A percentile compares a stretch with the other conserved stretches of the same genome.
Conservation (phyloP, 2,329 filamentous ascomycete genomes). For the Colletotrichum graminicola region DNA sequence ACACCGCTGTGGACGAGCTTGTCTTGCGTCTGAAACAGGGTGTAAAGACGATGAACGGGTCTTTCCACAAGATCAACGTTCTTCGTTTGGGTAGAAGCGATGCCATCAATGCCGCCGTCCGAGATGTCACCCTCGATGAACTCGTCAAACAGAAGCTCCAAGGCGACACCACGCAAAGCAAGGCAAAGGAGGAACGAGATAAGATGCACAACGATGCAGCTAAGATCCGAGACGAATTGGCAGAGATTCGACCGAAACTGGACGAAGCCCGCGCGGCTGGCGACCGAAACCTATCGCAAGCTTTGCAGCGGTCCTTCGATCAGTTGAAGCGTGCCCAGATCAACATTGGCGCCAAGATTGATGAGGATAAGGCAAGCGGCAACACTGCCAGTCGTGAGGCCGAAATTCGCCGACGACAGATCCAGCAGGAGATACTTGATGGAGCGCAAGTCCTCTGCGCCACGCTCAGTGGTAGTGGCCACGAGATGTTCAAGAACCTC, state of each 20-base stretch:
- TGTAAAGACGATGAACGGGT: slow-evolving; percentile 81
- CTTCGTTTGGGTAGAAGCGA: slow-evolving; percentile 91
- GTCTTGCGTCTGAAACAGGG: slow-evolving; percentile 93
- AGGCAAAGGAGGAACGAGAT: slow-evolving; percentile 67
- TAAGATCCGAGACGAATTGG: slow-evolving; percentile 81
- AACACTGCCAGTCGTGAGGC: slow-evolving; percentile 85
- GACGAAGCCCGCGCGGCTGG: slow-evolving; percentile 68
- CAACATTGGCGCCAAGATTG: slow-evolving; percentile 82
- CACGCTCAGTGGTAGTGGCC: slow-evolving; percentile 93
- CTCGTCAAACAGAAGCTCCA: slow-evolving; percentile 82
- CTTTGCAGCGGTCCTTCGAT: slow-evolving; percentile 82
- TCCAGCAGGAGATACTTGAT: slow-evolving; percentile 92
- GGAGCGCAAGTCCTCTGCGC: slow-evolving; percentile 93
- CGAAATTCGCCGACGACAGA: slow-evolving; percentile 84
- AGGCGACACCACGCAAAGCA: slow-evolving; percentile 68
- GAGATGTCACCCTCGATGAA: slow-evolving; percentile 93
- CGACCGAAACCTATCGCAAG: slow-evolving; percentile 61
- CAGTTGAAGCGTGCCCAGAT: slow-evolving; percentile 81
- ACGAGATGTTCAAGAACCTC: slow-evolving; percentile 96
- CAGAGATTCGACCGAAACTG: slow-evolving; percentile 76
- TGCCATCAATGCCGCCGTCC: slow-evolving; percentile 89
- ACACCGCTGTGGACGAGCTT: slow-evolving; percentile 95
- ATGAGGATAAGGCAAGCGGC: slow-evolving; percentile 87
- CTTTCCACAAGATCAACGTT: slow-evolving; percentile 82
- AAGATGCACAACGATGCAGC: slow-evolving; percentile 73